Evolutionary conservation across 2,329 filamentous ascomycete genomes (phyloP).

Genomic region (Nothophaeocryptopus gaeumannii): DNA sequence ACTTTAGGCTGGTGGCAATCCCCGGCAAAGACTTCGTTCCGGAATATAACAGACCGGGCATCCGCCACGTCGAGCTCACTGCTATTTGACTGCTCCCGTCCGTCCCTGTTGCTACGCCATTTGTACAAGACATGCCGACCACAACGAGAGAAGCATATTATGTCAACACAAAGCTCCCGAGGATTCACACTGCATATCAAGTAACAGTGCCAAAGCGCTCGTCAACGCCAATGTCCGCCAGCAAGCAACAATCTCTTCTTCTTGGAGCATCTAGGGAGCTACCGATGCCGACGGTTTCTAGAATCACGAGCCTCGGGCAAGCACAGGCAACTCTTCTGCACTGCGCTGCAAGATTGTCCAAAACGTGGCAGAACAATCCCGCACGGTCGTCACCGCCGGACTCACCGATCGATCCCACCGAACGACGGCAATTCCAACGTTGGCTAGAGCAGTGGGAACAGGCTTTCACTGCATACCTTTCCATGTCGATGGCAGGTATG

Average conservation of each 20-base stretch:
- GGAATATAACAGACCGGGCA: too few relatives aligned
- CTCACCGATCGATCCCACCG: conserved; percentile 19
- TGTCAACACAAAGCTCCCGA: conserved; percentile 19
- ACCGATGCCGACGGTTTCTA: conserved; percentile 31
- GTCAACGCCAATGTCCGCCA: conserved; percentile 12
- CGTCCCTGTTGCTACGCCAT: too few relatives aligned
- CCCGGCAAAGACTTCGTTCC: too few relatives aligned
- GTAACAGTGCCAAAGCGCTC: conserved; percentile 10
- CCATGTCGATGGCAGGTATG: conserved; percentile 28
- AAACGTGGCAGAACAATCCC: conserved; percentile 20
- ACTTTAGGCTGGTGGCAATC: too few relatives aligned
- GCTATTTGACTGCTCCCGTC: too few relatives aligned
- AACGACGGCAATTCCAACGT: conserved; percentile 23
- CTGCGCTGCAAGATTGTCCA: conserved; percentile 30
- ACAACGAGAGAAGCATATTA: conserved; percentile 20
- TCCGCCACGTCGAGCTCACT: too few relatives aligned
- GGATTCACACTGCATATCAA: conserved; percentile 19
- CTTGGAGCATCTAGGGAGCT: conserved; percentile 28
- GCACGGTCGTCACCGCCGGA: conserved; percentile 18
- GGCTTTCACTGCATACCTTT: conserved; percentile 32
- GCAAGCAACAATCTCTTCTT: conserved; percentile 9
- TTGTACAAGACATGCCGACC: conserved; percentile 14
- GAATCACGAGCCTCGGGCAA: conserved; percentile 29
- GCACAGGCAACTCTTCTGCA: conserved; percentile 34
- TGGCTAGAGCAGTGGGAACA: conserved; percentile 36